A percentile compares a stretch with the other conserved stretches of the same genome.
These are phyloP conservation scores for Chlorociboria aeruginascens DNA, from an alignment of 495 filamentous ascomycete species.

Conservation along the genomic window DNA sequence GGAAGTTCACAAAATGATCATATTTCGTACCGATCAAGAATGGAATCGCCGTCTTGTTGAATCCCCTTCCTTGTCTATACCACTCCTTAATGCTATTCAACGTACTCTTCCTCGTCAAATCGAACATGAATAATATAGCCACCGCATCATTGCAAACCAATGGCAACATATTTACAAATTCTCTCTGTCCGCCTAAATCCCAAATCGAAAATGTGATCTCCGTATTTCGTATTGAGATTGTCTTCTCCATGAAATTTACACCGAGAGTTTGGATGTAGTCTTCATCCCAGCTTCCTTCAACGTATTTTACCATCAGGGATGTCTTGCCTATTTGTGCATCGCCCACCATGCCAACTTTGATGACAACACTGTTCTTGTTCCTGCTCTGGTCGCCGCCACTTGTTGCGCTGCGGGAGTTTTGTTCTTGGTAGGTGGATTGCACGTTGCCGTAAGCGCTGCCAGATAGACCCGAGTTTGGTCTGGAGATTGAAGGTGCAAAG, in stretches of 20 bases:
- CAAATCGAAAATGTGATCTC: conserved; percentile 99
- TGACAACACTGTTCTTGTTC: conserved; percentile 58
- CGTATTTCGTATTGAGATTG: conserved; percentile 97
- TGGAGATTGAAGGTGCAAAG: conserved; percentile 14
- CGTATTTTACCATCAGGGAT: conserved; percentile 98
- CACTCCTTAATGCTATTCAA: conserved; percentile 99
- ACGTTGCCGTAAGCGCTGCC: conserved; percentile 26
- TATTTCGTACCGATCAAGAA: conserved; percentile 97
- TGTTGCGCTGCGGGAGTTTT: conserved; percentile 14
- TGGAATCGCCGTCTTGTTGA: conserved; percentile 98
- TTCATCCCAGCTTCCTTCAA: conserved; percentile 98
- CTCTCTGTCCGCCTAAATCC: conserved; percentile 94
- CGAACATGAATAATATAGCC: conserved; percentile 98
- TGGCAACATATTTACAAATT: conserved; percentile 99
- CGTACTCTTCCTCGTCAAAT: conserved; percentile 93
- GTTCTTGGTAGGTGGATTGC: conserved; percentile 17
- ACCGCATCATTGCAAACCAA: conserved; percentile 98
- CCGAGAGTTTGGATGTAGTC: conserved; percentile 98
- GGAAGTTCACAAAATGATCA: conserved; percentile 98
- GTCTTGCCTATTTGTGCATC: conserved; percentile 99
- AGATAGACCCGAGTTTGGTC: conserved; percentile 40
- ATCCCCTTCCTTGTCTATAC: conserved; percentile 94
- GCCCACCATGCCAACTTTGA: conserved; percentile 99
- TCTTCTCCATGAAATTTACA: conserved; percentile 99
- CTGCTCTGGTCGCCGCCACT: conserved; percentile 13